These are phyloP conservation scores for Silene conica DNA, from an alignment of 148 eudicot species.

Conservation along the genomic window DNA sequence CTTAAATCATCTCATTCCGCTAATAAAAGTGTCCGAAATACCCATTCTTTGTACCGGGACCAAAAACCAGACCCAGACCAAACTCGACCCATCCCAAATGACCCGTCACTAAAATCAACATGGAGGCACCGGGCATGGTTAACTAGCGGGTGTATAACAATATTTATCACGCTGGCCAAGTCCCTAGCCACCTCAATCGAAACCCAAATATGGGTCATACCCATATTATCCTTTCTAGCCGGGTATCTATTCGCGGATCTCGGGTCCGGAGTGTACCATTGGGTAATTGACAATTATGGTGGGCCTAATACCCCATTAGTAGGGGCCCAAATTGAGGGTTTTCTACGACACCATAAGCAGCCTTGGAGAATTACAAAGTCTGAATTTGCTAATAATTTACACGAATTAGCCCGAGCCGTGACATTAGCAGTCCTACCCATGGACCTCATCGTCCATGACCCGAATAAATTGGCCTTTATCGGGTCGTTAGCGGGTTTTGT, in stretches of 20 bases:
- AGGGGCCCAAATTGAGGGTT: conserved; percentile 71
- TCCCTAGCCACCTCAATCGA: conserved; percentile 25
- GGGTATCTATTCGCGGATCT: conserved; percentile 86
- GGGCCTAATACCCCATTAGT: conserved; percentile 56
- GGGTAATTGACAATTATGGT: conserved; percentile 90
- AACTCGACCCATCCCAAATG: conserved; percentile 26
- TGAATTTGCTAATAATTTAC: conserved; percentile 72
- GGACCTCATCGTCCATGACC: conserved; percentile 36
- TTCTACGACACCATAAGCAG: conserved; percentile 82
- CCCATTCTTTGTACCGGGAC: conserved; percentile 18
- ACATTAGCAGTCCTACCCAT: conserved; percentile 56
- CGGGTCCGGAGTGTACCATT: conserved; percentile 85
- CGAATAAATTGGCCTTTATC: conserved; percentile 48
- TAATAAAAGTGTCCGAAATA: background rate
- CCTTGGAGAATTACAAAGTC: conserved; percentile 82
- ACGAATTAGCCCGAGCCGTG: conserved; percentile 45
- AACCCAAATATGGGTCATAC: conserved; percentile 54
- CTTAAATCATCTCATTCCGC: conserved; percentile 22
- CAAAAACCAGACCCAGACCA: conserved; percentile 13
- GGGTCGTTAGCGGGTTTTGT: conserved; percentile 59
- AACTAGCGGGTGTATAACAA: conserved; percentile 62
- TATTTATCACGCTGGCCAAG: conserved; percentile 53
- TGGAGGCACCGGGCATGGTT: conserved; percentile 82
- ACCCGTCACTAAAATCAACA: conserved; percentile 54
- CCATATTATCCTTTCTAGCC: conserved; percentile 40